Percentiles rank a stretch among this genome's conserved stretches.
phyloP scores from a whole-genome alignment of 495 filamentous ascomycete species.

The Neurospora intermedia region DNA sequence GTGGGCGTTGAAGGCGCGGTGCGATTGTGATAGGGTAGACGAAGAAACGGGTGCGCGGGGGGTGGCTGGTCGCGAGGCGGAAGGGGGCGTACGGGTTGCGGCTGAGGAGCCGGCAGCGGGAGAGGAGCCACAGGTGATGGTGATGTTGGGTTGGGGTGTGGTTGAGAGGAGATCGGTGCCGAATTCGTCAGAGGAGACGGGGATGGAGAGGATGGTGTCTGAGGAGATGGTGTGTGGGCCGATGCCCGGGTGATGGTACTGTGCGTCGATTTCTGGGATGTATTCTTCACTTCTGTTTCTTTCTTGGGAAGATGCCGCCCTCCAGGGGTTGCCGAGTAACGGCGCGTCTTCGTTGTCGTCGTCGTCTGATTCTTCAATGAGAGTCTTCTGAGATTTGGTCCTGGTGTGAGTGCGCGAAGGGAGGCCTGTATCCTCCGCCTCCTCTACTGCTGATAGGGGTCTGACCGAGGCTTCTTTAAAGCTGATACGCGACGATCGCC shows the following conservation, averaged over 20 bases:
- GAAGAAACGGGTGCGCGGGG: constrained; percentile 16
- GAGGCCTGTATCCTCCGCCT: constrained; percentile 12
- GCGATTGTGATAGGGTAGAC: background rate
- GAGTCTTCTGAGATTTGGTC: constrained; percentile 1
- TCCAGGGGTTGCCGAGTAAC: constrained; percentile 26
- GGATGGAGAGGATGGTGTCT: constrained; percentile 23
- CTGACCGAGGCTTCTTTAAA: constrained; percentile 19
- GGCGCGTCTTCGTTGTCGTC: constrained; percentile 17
- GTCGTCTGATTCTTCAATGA: constrained; percentile 9
- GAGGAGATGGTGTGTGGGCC: constrained; percentile 24
- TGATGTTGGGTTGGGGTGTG: constrained; percentile 10
- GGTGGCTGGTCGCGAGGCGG: constrained; percentile 18
- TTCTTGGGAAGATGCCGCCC: constrained; percentile 3
- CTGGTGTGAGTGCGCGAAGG: constrained; percentile 2
- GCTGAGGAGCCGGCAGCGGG: background rate
- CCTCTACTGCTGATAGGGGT: constrained; percentile 9
- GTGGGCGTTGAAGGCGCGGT: constrained; percentile 14
- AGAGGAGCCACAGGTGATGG: background rate
- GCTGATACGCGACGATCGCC: constrained; percentile 30
- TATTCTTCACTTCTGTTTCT: background rate
- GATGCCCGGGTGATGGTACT: constrained; percentile 17
- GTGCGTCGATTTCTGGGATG: background rate
- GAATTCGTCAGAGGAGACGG: constrained; percentile 19
- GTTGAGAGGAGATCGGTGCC: constrained; percentile 4
- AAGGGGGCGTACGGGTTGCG: background rate